A percentile compares a stretch with the other conserved stretches of the same genome.
Conservation (phyloP, 352 stramenopile genomes). For the Phytopythium boreale region DNA sequence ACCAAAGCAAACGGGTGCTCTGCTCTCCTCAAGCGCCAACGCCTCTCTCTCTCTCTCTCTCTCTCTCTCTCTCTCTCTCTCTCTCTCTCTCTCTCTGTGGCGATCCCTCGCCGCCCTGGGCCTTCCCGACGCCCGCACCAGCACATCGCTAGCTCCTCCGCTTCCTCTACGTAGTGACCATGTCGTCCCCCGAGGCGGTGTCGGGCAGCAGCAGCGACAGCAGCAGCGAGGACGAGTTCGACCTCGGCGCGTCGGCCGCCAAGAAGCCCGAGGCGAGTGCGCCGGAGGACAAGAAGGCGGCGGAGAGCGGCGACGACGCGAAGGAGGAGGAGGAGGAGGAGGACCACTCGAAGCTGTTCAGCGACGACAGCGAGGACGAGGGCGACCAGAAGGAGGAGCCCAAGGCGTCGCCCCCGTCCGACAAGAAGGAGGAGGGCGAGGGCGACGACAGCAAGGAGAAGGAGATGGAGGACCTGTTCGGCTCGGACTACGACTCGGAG, state of each 20-base stretch:
- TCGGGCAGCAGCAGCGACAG: constrained; percentile 53
- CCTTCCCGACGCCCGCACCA: too few relatives aligned
- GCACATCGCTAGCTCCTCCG: too few relatives aligned
- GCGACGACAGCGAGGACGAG: constrained; percentile 61
- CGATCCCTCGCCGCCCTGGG: not conserved
- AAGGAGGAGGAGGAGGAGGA: constrained; percentile 10
- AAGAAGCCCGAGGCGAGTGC: constrained; percentile 13
- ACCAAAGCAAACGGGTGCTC: not conserved
- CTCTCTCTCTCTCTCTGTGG: not conserved
- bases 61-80: too few relatives aligned
- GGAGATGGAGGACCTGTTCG: constrained; percentile 88
- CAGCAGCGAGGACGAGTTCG: constrained; percentile 80
- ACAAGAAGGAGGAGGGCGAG: constrained; percentile 13
- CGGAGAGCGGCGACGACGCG: constrained; percentile 7
- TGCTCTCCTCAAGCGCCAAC: too few relatives aligned
- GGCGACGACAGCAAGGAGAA: constrained; percentile 45
- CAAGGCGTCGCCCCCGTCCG: constrained; percentile 10
- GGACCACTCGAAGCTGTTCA: constrained; percentile 57
- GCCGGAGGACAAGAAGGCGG: constrained; percentile 7
- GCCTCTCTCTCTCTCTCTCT: too few relatives aligned
- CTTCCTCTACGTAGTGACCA: not conserved
- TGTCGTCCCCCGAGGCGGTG: constrained; percentile 61
- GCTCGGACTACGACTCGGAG: constrained; percentile 87
- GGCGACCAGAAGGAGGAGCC: constrained; percentile 21
- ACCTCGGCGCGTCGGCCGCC: constrained; percentile 37